Evolutionary conservation across 768 basidiomycete genomes (phyloP).

Genomic region (Agaricus blazei): DNA sequence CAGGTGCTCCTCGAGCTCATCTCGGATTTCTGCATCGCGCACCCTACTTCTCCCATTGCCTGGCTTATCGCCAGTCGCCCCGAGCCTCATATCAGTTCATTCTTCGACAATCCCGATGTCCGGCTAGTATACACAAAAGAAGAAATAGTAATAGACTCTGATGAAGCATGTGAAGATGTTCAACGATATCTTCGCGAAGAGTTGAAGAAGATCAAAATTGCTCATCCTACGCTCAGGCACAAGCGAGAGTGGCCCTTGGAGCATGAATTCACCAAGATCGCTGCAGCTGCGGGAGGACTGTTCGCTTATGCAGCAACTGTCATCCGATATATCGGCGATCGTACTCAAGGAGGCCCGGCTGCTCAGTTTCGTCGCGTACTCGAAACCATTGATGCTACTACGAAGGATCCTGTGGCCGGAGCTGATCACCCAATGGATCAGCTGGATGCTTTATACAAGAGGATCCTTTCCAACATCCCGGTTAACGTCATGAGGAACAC

Average conservation of each 20-base stretch:
- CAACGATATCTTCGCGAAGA: too few relatives aligned
- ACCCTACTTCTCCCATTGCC: too few relatives aligned
- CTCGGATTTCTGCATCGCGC: too few relatives aligned
- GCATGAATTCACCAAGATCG: constrained; percentile 9
- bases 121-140: too few relatives aligned
- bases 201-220: too few relatives aligned
- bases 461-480: background rate
- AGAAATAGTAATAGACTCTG: too few relatives aligned
- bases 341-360: background rate
- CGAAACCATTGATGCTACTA: background rate
- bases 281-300: constrained; percentile 17
- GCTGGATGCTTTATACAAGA: background rate
- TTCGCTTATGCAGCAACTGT: constrained; percentile 22
- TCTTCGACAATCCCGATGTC: too few relatives aligned
- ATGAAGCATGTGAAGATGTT: too few relatives aligned
- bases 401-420: background rate
- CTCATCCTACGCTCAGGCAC: too few relatives aligned
- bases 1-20: too few relatives aligned
- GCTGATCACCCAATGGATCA: background rate
- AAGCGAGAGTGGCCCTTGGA: background rate
- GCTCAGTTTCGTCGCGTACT: background rate
- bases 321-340: constrained; percentile 18
- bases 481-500: background rate
- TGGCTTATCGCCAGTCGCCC: too few relatives aligned
- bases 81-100: too few relatives aligned